A percentile compares a stretch with the other conserved stretches of the same genome.
Conservation (phyloP, 1,139 yeast species). For the Taphrina betulina region DNA sequence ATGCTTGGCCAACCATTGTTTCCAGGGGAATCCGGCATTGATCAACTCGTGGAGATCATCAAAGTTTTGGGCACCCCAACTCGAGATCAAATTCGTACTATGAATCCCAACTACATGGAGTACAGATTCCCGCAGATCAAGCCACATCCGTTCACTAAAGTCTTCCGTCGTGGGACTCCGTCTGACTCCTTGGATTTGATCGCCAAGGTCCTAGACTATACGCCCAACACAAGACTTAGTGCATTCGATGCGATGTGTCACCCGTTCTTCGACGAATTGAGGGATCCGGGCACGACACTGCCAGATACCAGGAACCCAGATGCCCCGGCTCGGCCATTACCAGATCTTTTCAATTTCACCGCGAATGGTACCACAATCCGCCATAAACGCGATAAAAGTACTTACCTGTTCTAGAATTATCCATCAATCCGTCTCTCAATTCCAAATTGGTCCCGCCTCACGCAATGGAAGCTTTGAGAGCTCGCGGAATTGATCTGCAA, state of each 20-base stretch:
- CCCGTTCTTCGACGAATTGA: conserved; percentile 74
- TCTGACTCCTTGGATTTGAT: conserved; percentile 63
- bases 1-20: conserved; percentile 92
- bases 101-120: conserved; percentile 98
- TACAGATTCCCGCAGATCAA: conserved; percentile 95
- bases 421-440: conserved; percentile 48
- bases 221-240: conserved; percentile 68
- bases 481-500: conserved; percentile 45
- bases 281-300: conserved; percentile 55
- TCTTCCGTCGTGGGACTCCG: conserved; percentile 64
- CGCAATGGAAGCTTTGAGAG: conserved; percentile 43
- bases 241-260: conserved; percentile 69
- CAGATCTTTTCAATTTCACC: conserved; percentile 49
- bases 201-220: conserved; percentile 64
- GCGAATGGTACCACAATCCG: conserved; percentile 36
- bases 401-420: conserved; percentile 42
- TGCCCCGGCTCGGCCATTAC: conserved; percentile 45
- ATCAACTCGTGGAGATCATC: conserved; percentile 93
- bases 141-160: conserved; percentile 84
- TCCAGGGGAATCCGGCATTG: conserved; percentile 97
- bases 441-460: conserved; percentile 47
- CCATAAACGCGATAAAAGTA: not conserved
- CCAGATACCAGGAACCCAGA: conserved; percentile 51
- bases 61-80: conserved; percentile 95
- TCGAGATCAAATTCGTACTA: conserved; percentile 83